Base-by-base conservation (phyloP, 768 basidiomycete genomes). In the Lanmaoa rubissima region DNA sequence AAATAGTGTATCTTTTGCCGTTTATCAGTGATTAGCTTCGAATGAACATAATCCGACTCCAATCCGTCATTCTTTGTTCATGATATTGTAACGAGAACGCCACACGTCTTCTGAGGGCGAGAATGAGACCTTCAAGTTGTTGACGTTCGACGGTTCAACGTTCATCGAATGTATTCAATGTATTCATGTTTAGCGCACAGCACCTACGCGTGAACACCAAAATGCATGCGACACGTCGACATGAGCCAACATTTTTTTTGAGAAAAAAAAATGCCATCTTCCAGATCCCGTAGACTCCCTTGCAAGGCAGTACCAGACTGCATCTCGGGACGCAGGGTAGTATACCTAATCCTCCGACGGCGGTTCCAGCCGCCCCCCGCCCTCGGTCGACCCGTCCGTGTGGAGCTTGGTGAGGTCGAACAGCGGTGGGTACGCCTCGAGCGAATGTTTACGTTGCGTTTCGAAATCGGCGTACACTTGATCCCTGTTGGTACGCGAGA, bases 401-500 rank as follows among this genome's bases (percentile, higher is more conserved):
- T 53, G 62, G 0, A 70, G 47, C 53, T 61, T 61, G 3, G 19
- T 31, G 28, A 70, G 24, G 36, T 70, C 65, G 11, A 66, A 69
- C 40, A 72, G 31, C 4, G 69, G 62, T 0, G 69, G 66, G 21
- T 53, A 64, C 40, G 50, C 21, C 48, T 39, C 51, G 7, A 70
- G 61, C 24, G 59, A 51, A 4, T 35, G 38, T 51, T 53, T 66
- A 0, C 69, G 57, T 2, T 50, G 39, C 0, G 0, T 12, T 2
- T 26, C 32, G 1, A 77, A 74, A 32, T 75, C 63, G 6, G 61
- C 47, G 19, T 69, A 71, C 0, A 74, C 78, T 34, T 71, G 72
- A 12, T 69, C 68, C 7, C 63, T 61, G n/a, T 75, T 66, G 0
- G 75, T 72, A 28, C 73, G 63, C 1, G 76, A 68, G 11, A 79